These are phyloP conservation scores for Letharia lupina DNA, from an alignment of 495 filamentous ascomycete genomes.

Conservation along the genomic window DNA sequence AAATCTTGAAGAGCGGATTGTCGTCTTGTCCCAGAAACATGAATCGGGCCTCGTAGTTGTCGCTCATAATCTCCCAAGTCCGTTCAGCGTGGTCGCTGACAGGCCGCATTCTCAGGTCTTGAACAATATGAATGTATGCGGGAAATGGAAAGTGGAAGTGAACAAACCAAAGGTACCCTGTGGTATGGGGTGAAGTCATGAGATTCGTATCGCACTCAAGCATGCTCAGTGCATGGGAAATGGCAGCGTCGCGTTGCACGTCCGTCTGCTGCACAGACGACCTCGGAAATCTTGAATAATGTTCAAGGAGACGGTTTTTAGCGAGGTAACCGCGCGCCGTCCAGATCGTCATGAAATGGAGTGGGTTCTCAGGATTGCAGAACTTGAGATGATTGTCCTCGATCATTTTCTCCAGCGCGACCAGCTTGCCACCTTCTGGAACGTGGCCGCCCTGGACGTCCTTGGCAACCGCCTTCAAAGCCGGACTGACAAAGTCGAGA, in stretches of 20 bases:
- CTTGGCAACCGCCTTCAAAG: constrained; percentile 35
- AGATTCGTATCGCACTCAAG: constrained; percentile 44
- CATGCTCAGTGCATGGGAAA: constrained; percentile 36
- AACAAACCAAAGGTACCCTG: constrained; percentile 39
- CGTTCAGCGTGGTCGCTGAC: constrained; percentile 26
- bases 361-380: constrained; percentile 41
- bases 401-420: constrained; percentile 35
- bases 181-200: constrained; percentile 38
- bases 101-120: constrained; percentile 39
- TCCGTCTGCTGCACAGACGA: constrained; percentile 26
- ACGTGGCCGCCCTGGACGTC: constrained; percentile 16
- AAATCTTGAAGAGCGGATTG: constrained; percentile 35
- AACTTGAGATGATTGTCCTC: constrained; percentile 40
- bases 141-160: constrained; percentile 45
- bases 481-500: constrained; percentile 44
- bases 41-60: constrained; percentile 41
- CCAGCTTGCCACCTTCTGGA: constrained; percentile 29
- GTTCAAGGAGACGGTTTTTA: constrained; percentile 39
- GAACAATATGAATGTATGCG: constrained; percentile 42
- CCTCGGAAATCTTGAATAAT: constrained; percentile 32
- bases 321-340: constrained; percentile 37
- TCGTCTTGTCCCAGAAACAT: constrained; percentile 8
- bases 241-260: constrained; percentile 31
- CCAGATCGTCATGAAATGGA: constrained; percentile 50
- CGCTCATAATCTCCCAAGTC: constrained; percentile 43